Evolutionary conservation across 129 eudicot genomes (phyloP), one percentile per base, ranked within the genome.

Genomic region (Mikania micrantha): DNA sequence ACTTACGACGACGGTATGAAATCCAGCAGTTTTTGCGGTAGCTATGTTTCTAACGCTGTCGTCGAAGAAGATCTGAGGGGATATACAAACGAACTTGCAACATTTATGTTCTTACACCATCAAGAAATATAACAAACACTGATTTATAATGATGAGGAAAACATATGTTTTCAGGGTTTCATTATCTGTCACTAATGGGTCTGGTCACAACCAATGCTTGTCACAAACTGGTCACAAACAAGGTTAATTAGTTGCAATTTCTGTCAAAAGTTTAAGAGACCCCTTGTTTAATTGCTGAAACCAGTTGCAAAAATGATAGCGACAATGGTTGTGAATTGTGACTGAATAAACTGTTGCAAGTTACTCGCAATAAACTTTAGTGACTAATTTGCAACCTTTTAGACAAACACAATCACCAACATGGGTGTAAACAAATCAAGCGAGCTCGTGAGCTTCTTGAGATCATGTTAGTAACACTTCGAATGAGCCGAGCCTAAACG

Each of bases 1-100:
- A 84, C 95, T 82, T 78, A 92, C 98, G 69, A 92, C 74, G 53
- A 88, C 91, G 0, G 96, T 92, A 76, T 80, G 91, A 67, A 92
- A 87, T 60, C 98, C 96, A 5, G 95, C 90, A n/a, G 88, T 79
- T 76, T 88, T 92, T 45, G 85, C 98, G 13, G 85, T 88, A 16
- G 78, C 86, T 53, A 92, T 86, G 81, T 92, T 92, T 20, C 96
- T 80, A 41, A 72, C 66, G 54, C 98, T 92, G 68, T 92, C 98
- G 67, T 92, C 98, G 9, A 92, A 86, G 84, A 92, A 88, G 24
- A 92, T 77, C 98, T 92, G 91, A 20, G 16, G 12, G 40, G 6
- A 60, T 69, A 60, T 69, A 64, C 31, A 25, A 19, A 61, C 8
- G 45, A 20, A 63, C n/a, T 36, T 63, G 64, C 64, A 50, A 34